These are phyloP conservation scores for Dianthus caryophyllus DNA, from an alignment of 148 eudicot species.

Conservation along the genomic window DNA sequence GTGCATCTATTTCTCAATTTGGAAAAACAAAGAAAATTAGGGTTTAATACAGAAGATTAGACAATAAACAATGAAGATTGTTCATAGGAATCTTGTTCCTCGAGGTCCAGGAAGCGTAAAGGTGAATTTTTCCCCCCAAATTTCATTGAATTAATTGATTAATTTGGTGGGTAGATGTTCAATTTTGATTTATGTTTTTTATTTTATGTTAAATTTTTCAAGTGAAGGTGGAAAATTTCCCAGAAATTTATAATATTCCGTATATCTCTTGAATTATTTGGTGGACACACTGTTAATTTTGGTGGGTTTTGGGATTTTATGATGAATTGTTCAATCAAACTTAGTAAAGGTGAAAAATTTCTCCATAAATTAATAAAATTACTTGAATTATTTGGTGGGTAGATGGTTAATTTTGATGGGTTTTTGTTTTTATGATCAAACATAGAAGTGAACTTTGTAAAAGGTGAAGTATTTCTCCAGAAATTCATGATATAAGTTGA, in stretches of 20 bases:
- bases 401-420: constrained; percentile 3
- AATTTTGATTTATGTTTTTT: too few relatives aligned
- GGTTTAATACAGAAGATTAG: background rate
- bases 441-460: background rate
- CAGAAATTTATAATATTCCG: constrained; percentile 1
- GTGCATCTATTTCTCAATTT: background rate
- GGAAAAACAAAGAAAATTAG: background rate
- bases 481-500: too few relatives aligned
- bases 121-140: constrained; percentile 29
- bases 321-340: background rate
- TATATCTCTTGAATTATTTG: background rate
- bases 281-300: background rate
- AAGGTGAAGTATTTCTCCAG: too few relatives aligned
- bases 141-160: background rate
- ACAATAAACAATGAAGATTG: constrained; percentile 54
- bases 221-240: too few relatives aligned
- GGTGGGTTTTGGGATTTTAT: background rate
- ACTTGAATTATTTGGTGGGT: background rate
- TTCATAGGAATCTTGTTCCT: constrained; percentile 46
- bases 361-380: too few relatives aligned
- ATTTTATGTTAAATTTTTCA: too few relatives aligned
- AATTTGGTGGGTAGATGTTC: background rate
- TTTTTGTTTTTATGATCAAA: background rate
- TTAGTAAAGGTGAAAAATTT: background rate
- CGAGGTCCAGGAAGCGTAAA: constrained; percentile 81